Conservation (phyloP, 2,329 filamentous ascomycete genomes). For the Paracamarosporium sp. region DNA sequence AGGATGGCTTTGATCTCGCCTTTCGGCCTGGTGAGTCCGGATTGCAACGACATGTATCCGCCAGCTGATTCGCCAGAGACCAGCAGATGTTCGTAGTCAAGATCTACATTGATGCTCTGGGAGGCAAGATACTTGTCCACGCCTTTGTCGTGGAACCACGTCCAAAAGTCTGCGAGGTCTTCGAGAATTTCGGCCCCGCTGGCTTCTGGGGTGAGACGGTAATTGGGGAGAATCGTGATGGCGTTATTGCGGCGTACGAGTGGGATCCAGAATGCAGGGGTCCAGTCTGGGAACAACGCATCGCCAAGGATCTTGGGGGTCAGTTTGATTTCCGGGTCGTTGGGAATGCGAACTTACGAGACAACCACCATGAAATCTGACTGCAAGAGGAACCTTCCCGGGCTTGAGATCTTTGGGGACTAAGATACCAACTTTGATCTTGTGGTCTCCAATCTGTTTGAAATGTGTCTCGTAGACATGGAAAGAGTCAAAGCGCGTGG, state of each 20-base stretch:
- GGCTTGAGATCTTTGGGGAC: conserved; percentile 45
- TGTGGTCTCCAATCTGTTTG: conserved; percentile 49
- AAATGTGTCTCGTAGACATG: conserved; percentile 49
- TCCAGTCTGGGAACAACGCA: conserved; percentile 37
- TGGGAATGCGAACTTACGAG: conserved; percentile 36
- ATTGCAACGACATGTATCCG: conserved; percentile 47
- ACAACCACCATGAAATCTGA: conserved; percentile 56
- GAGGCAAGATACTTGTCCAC: conserved; percentile 19
- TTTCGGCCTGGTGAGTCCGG: conserved; percentile 26
- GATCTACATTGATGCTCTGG: conserved; percentile 15
- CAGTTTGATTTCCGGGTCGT: not conserved
- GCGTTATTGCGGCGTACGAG: conserved; percentile 48
- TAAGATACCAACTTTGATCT: conserved; percentile 47
- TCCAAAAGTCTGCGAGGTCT: conserved; percentile 58
- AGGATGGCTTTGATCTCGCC: conserved; percentile 32
- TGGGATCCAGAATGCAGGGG: conserved; percentile 43
- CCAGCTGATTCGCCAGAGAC: conserved; percentile 49
- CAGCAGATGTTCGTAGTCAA: conserved; percentile 36
- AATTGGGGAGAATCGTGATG: conserved; percentile 56
- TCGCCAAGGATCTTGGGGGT: conserved; percentile 30
- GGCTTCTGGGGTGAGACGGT: conserved; percentile 60
- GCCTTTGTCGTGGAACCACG: conserved; percentile 46
- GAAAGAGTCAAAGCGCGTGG: conserved; percentile 47
- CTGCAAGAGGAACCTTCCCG: conserved; percentile 48
- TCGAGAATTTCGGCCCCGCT: conserved; percentile 55